Conservation (phyloP, 75 land plant species). For the Larix kaempferi region DNA sequence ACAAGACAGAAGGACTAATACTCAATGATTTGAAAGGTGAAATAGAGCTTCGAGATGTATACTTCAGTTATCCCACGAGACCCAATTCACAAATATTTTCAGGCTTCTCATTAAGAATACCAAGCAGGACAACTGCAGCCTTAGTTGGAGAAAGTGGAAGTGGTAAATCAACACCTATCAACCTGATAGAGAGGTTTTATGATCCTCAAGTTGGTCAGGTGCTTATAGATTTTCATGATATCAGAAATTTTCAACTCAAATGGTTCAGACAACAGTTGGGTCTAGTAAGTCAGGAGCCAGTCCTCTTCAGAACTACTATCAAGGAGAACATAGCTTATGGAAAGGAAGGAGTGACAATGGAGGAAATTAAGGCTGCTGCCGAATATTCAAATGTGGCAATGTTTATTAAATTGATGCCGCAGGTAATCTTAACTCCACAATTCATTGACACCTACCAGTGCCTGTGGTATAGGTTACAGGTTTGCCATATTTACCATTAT, state of each 20-base stretch:
- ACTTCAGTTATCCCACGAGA: constrained; percentile 71
- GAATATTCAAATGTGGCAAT: constrained; percentile 24
- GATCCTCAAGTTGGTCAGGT: constrained; percentile 50
- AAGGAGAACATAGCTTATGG: constrained; percentile 38
- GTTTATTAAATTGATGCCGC: constrained; percentile 20
- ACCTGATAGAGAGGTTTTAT: constrained; percentile 70
- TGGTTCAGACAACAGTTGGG: constrained; percentile 45
- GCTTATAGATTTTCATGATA: constrained; percentile 28
- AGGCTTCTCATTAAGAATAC: constrained; percentile 42
- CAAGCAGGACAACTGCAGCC: constrained; percentile 55
- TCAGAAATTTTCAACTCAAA: constrained; percentile 31
- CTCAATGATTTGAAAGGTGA: constrained; percentile 38
- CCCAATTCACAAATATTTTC: constrained; percentile 47
- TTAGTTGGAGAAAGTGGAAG: constrained; percentile 80
- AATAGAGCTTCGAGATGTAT: constrained; percentile 59
- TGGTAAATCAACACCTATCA: constrained; percentile 77
- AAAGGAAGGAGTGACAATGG: constrained; percentile 25
- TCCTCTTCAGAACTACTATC: constrained; percentile 39
- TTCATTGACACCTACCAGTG: background rate
- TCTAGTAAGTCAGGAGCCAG: constrained; percentile 48
- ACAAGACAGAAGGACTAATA: constrained; percentile 28
- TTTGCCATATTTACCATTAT: background rate
- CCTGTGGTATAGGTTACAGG: background rate
- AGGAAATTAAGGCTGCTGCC: constrained; percentile 34
- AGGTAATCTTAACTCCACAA: background rate